Evolutionary conservation across 2,329 filamentous ascomycete species (phyloP).

Genomic region (Claviceps humidiphila): DNA sequence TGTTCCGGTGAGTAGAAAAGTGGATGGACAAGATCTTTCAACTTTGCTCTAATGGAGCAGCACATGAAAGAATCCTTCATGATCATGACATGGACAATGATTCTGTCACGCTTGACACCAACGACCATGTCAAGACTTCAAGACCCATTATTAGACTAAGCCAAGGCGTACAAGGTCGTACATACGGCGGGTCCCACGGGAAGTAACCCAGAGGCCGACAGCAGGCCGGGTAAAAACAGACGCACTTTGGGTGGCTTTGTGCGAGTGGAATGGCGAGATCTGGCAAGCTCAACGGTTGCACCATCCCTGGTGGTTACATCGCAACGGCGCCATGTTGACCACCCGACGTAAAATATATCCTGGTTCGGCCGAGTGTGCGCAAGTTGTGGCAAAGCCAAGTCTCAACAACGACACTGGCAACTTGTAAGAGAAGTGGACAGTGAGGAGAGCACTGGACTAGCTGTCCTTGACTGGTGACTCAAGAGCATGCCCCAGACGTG

Average conservation of each 20-base stretch:
- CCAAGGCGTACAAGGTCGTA: background rate
- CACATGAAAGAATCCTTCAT: background rate
- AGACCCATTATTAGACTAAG: background rate
- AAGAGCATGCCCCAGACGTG: background rate
- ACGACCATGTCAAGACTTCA: background rate
- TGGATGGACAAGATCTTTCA: background rate
- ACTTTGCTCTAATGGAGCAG: background rate
- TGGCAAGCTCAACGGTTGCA: slow-evolving; percentile 7
- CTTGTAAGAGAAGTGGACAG: background rate
- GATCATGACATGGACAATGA: background rate
- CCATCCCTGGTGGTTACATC: slow-evolving; percentile 15
- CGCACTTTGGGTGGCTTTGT: slow-evolving; percentile 2
- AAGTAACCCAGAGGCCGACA: slow-evolving; percentile 12
- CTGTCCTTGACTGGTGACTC: background rate
- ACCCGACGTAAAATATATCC: slow-evolving; percentile 7
- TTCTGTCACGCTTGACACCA: background rate
- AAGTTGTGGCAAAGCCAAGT: no score
- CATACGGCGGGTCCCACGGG: slow-evolving; percentile 10
- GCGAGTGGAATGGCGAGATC: slow-evolving; percentile 8
- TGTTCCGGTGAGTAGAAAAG: background rate
- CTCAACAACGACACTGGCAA: background rate
- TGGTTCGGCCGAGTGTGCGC: slow-evolving; percentile 8
- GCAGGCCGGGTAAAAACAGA: slow-evolving; percentile 3
- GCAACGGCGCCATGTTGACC: slow-evolving; percentile 3
- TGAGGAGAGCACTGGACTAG: background rate